phyloP scores from a whole-genome alignment of 345 rosid species.

The thale cress (Arabidopsis thaliana) region DNA sequence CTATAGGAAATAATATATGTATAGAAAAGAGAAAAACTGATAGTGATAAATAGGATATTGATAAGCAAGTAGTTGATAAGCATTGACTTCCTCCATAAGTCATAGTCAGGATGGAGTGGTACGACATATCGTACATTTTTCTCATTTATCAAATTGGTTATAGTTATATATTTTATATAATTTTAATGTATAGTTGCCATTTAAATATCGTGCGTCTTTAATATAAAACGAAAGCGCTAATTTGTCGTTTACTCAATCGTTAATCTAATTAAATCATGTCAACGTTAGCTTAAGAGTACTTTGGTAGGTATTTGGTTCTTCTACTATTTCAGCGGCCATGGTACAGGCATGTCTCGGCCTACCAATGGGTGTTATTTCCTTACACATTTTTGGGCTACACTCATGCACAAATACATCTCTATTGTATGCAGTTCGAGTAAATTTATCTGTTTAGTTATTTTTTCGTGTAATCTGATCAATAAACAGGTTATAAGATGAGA shows the following conservation, averaged over 20 bases:
- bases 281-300: conserved; percentile 29
- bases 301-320: conserved; percentile 18
- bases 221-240: conserved; percentile 34
- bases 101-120: conserved; percentile 44
- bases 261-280: conserved; percentile 25
- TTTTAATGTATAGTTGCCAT: conserved; percentile 33
- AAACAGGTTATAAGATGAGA: too few relatives aligned
- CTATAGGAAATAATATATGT: background rate
- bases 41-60: conserved; percentile 38
- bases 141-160: conserved; percentile 25
- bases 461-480: too few relatives aligned
- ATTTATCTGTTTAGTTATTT: too few relatives aligned
- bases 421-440: too few relatives aligned
- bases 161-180: background rate
- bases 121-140: conserved; percentile 43
- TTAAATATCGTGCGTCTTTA: conserved; percentile 1
- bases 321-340: conserved; percentile 34
- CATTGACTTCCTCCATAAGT: conserved; percentile 41
- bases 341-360: conserved; percentile 10
- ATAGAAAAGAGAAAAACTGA: conserved; percentile 34
- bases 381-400: too few relatives aligned
- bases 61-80: conserved; percentile 46
- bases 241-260: conserved; percentile 38
- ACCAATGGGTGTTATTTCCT: background rate
- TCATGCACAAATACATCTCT: too few relatives aligned